phyloP scores from a whole-genome alignment of 129 eudicot genomes.

The Gnaphalium uliginosum region DNA sequence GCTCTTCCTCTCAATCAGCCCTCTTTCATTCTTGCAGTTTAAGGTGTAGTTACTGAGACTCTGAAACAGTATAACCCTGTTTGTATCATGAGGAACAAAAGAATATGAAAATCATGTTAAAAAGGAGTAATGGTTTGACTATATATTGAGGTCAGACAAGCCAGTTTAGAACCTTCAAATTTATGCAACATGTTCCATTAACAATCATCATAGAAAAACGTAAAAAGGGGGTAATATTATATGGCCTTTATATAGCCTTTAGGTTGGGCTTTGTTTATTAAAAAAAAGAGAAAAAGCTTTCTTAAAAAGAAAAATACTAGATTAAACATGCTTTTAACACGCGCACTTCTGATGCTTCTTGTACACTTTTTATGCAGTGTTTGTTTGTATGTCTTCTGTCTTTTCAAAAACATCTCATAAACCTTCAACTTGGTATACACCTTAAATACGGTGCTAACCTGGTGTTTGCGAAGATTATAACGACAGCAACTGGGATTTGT shows the following conservation, averaged over 20 bases:
- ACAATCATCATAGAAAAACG: not conserved
- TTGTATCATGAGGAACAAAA: slow-evolving; percentile 20
- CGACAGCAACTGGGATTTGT: slow-evolving; percentile 74
- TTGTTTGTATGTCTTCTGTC: not conserved
- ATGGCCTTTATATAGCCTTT: not conserved
- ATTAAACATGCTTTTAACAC: not conserved
- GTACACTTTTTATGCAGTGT: not conserved
- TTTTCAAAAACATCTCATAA: slow-evolving; percentile 5
- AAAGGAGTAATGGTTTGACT: slow-evolving; percentile 4
- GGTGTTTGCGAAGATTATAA: slow-evolving; percentile 34
- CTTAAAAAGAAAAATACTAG: too few relatives aligned
- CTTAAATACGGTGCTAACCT: slow-evolving; percentile 20
- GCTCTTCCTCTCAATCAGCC: not conserved
- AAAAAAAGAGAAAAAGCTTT: too few relatives aligned
- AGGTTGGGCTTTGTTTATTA: not conserved
- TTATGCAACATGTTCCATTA: not conserved
- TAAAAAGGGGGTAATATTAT: not conserved
- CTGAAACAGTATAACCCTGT: not conserved
- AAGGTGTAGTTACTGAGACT: not conserved
- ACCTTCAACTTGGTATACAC: slow-evolving; percentile 4
- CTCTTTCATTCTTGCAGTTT: not conserved
- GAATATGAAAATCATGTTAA: not conserved
- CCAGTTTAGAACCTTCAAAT: not conserved
- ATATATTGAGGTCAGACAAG: not conserved
- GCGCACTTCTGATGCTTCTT: not conserved